Base-by-base conservation (phyloP, 257 asterid species). In the Haberlea rhodopensis region DNA sequence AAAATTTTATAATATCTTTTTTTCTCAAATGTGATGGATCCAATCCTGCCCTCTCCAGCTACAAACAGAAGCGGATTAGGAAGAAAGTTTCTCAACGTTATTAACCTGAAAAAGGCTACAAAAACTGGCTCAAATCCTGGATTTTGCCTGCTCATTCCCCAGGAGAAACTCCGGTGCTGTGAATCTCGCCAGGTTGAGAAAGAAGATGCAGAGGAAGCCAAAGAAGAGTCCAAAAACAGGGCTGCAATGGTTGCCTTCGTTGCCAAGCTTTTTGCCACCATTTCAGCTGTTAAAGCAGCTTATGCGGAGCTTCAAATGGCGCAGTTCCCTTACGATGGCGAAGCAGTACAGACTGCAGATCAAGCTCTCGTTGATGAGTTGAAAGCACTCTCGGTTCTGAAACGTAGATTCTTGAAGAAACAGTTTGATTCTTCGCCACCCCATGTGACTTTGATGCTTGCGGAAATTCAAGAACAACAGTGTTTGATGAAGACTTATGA, bases 391-490 rank as follows among this genome's bases (percentile, higher is more conserved):
- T 92, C 99, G 0, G 97, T 89, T 71, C 85, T 92, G 1, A 92
- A 92, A 10, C 80, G 80, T 28, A 63, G 84, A 23, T 92, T 68
- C 65, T 22, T 92, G 73, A 89, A 87, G 77, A 81, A 83, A 18
- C 84, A 78, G 80, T 79, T 89, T 26, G 97, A 82, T 62, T 77
- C 86, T 4, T 92, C 99, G 5, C 97, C 97, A 32, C 95, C 99
- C 26, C 97, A 92, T 49, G 96, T 92, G 21, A 84, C 97, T 25
- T 11, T 87, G 13, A 84, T 89, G 95, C 94, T 92, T 1, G 94
- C 99, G 1, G 99, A 92, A 71, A 89, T 92, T 70, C 97, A 84
- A 57, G 99, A 92, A 26, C 99, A 92, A 79, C 97, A 92, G 81
- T 78, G 91, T 20, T 28, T 92, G 62, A 87, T 89, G 97, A 92